Evolutionary conservation across 2,329 filamentous ascomycete genomes (phyloP), one percentile per base, ranked within the genome.

Genomic region (Pseudophaeomoniella oleicola): DNA sequence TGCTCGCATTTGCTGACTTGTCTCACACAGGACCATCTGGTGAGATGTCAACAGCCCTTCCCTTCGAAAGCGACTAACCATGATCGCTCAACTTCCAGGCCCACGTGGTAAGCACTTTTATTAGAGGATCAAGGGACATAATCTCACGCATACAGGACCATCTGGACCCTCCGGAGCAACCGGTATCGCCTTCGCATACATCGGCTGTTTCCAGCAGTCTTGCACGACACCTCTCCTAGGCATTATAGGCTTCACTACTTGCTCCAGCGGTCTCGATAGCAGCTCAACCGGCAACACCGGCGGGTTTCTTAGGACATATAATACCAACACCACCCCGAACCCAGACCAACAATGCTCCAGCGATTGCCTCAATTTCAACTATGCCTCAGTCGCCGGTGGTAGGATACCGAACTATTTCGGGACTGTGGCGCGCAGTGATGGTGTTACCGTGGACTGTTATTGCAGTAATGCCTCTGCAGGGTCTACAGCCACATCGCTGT

Each of bases 341-440:
- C 35, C 37, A 11, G 42, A 39, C 16, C 31, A 32, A 12, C 42
- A 42, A 22, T 44, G 42, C 38, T 34, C 42, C 3, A 34, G 30
- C 2, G 16, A 32, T n/a, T 44, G 42, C 18, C 36, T 44, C 19
- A 36, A 22, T 17, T 17, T 15, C 19, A 34, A 34, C 13, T 18
- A 30, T 12, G n/a, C 22, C 9, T 9, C 22, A 6, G 22, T 27
- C n/a, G n/a, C 22, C 22, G n/a, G n/a, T n/a, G 22, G 22, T n/a
- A 27, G n/a, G n/a, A 6, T n/a, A n/a, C 22, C 22, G 22, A 42
- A 44, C 33, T 42, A 40, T 34, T 41, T 40, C 27, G 42, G 40
- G 16, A 42, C 40, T 1, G 36, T 44, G 14, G 36, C 18, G 22
- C 16, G 32, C 16, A 2, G 15, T 3, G 18, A 18, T 4, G 35